Evolutionary conservation across 108 stramenopile species (phyloP).

Genomic region (Conticribra weissflogii): DNA sequence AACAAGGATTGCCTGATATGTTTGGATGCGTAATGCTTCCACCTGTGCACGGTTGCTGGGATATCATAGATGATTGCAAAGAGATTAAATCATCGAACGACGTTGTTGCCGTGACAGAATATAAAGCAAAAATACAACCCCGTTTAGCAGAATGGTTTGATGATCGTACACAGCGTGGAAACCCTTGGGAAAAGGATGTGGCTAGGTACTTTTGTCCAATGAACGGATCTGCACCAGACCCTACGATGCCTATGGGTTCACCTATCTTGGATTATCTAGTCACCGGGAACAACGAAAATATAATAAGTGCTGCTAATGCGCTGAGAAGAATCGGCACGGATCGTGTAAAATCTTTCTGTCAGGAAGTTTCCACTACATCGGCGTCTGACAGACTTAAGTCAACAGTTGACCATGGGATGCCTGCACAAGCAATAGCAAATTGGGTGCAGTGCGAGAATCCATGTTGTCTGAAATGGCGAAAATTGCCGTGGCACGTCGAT

Average conservation of each 20-base stretch:
- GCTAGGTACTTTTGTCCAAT: slow-evolving; percentile 52
- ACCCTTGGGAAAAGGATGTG: slow-evolving; percentile 76
- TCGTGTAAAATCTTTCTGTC: slow-evolving; percentile 8
- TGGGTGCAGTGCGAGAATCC: slow-evolving; percentile 95
- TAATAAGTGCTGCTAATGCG: slow-evolving; percentile 53
- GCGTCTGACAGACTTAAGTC: slow-evolving; percentile 64
- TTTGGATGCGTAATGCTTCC: slow-evolving; percentile 76
- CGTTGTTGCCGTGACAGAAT: slow-evolving; percentile 45
- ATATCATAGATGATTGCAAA: slow-evolving; percentile 18
- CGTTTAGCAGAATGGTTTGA: slow-evolving; percentile 75
- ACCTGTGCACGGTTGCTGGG: slow-evolving; percentile 57
- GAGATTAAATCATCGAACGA: slow-evolving; percentile 41
- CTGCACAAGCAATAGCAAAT: slow-evolving; percentile 86
- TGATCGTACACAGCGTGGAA: slow-evolving; percentile 78
- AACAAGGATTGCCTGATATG: slow-evolving; percentile 75
- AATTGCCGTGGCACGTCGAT: slow-evolving; percentile 88
- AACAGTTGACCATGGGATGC: slow-evolving; percentile 82
- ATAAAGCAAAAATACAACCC: slow-evolving; percentile 58
- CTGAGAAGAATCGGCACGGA: slow-evolving; percentile 35
- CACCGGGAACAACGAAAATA: slow-evolving; percentile 77
- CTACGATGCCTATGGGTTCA: slow-evolving; percentile 74
- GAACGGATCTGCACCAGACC: slow-evolving; percentile 29
- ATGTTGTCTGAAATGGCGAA: slow-evolving; percentile 88
- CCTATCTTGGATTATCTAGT: slow-evolving; percentile 88
- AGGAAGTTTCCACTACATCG: slow-evolving; percentile 27